Evolutionary conservation across 345 rosid species (phyloP).

Genomic region (Rhizophora apiculata): DNA sequence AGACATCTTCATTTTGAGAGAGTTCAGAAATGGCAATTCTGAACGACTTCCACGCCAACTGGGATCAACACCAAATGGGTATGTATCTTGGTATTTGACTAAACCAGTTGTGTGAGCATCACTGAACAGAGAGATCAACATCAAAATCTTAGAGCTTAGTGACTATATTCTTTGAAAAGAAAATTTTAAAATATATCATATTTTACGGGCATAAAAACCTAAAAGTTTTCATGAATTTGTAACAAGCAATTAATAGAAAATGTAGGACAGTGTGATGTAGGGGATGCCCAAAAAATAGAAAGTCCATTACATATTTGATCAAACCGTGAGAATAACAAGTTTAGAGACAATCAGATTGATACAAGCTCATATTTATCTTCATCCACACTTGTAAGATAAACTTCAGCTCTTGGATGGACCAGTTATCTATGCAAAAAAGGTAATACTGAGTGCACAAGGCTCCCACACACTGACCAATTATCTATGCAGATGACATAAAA

Average conservation of each 20-base stretch:
- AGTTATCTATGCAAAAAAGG: too few relatives aligned
- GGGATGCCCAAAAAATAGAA: background rate
- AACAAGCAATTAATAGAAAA: background rate
- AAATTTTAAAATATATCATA: background rate
- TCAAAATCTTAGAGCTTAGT: background rate
- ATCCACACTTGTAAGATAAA: too few relatives aligned
- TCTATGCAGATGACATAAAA: too few relatives aligned
- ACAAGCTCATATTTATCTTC: too few relatives aligned
- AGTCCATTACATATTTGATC: background rate
- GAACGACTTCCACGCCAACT: constrained; percentile 99
- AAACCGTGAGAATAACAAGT: background rate
- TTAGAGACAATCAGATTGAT: too few relatives aligned
- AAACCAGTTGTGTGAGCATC: constrained; percentile 74
- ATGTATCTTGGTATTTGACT: constrained; percentile 71
- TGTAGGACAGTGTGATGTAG: background rate
- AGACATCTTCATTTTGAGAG: constrained; percentile 99
- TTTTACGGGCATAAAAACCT: constrained; percentile 3
- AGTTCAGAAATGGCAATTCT: constrained; percentile 88
- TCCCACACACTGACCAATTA: too few relatives aligned
- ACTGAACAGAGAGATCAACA: constrained; percentile 42
- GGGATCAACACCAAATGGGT: constrained; percentile 98
- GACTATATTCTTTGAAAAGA: constrained; percentile 6
- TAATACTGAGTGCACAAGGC: too few relatives aligned
- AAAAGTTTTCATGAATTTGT: background rate
- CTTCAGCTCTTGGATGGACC: too few relatives aligned